Evolutionary conservation across 2,329 filamentous ascomycete genomes (phyloP), one percentile per base, ranked within the genome.

Genomic region (Colletotrichum shisoi): DNA sequence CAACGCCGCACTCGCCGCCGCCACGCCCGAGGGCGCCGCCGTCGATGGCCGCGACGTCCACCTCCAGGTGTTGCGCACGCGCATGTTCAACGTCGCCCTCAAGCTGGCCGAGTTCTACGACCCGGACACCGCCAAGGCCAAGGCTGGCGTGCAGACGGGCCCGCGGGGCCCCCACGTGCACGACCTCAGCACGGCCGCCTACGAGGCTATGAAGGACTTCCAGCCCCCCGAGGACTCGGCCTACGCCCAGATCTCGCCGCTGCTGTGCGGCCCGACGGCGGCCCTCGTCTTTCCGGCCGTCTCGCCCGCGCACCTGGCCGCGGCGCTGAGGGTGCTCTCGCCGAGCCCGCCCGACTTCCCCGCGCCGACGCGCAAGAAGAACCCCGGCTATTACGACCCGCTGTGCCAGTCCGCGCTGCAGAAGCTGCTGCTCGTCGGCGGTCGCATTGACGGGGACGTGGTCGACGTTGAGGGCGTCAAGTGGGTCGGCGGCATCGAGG

Each of bases 351-450:
- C 88, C 3, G 81, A 85, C 6, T 98, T 96, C 77, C 90, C 93
- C 0, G 88, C 92, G 4, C 94, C 94, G 1, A 87, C 87, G 58
- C 85, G 92, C 68, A 90, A 85, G 77, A 89, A 87, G 72, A 92
- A 86, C 73, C 93, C 94, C 0, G 89, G 89, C 13, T 97, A 93
- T 79, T 86, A 96, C 77, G 94, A 97, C 63, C 84, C 87, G 0
- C 78, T 84, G 1, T 92, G 94, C 62, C 94, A 97, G 79, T 87
- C 82, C 70, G 95, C 91, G 8, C 77, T 99, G 72, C 88, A 93
- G 74, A 99, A 99, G 81, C 80, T 99, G 70, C 83, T 96, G 77
- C 80, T 99, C 40, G 81, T 99, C 15, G 95, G 93, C 60, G 94
- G 94, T 15, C 85, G 95, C 58, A 86, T 97, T 37, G 95, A 99